Evolutionary conservation across 2,329 filamentous ascomycete species (phyloP), one percentile per base, ranked within the genome.

Genomic region (Aulographum hederae): DNA sequence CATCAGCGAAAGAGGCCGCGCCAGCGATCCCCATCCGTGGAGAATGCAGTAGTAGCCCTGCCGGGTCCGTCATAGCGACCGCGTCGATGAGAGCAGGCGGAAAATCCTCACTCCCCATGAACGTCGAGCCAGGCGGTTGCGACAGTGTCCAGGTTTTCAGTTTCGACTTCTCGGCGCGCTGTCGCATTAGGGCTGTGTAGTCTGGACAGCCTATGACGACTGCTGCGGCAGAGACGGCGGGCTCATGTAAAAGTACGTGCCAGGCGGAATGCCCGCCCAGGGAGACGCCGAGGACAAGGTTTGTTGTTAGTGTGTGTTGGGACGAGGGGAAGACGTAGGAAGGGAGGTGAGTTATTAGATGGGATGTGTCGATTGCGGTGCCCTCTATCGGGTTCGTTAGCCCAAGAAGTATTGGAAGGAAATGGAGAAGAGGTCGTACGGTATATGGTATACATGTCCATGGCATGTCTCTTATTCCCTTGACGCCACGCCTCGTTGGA

Each of bases 191-290:
- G 50, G 78, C 63, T 39, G 74, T 69, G 44, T 80, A 93, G 53
- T 98, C 86, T 1, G 85, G 82, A 51, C 84, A 93, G 1, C 86
- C 89, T 32, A 95, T 79, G 16, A 93, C 66, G 3, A 79, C 64
- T 5, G 92, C 72, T 1, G 69, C 84, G 0, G 78, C 74, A n/a
- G 65, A 74, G 34, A 95, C 67, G 39, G 84, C 67, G 13, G 74
- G 69, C 37, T 95, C 85, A 23, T 71, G 67, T 28, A 94, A 67
- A 36, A 93, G 55, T 18, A 73, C 66, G 47, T 91, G 78, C 84
- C 86, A 95, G 2, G 77, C 74, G 10, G 78, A 72, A 51, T 95
- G 89, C 0, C 81, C 89, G 4, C 89, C 89, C 1, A 95, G 58
- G 16, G 78, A 86, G 35, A 92, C 70, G 0, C 89, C 89, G 25